Percentiles rank a stretch among this genome's conserved stretches.
Conservation (phyloP, 495 filamentous ascomycete species). For the Tuber indicum region DNA sequence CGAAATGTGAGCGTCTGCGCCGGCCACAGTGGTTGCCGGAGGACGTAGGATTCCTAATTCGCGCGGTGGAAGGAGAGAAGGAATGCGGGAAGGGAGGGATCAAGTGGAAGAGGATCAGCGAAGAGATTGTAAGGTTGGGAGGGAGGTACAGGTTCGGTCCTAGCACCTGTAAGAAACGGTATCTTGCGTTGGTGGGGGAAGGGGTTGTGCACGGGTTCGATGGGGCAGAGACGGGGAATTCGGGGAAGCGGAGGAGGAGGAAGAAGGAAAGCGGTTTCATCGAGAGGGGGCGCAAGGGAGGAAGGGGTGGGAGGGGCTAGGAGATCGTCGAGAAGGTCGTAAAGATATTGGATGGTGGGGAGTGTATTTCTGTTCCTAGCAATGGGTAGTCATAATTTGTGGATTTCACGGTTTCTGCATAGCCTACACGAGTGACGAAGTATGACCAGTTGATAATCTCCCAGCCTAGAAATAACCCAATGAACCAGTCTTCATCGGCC, state of each 20-base stretch:
- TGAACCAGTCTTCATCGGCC: neutral
- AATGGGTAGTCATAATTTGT: neutral
- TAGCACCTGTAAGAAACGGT: conserved; percentile 84
- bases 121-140: conserved; percentile 63
- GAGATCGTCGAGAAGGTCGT: neutral
- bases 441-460: neutral
- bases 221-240: neutral
- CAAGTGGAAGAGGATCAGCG: conserved; percentile 75
- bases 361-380: neutral
- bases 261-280: neutral
- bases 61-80: neutral
- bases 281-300: neutral
- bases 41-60: conserved; percentile 53
- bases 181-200: conserved; percentile 48
- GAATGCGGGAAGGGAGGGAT: conserved; percentile 37
- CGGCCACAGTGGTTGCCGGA: conserved; percentile 68
- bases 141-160: conserved; percentile 81
- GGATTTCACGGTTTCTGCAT: neutral
- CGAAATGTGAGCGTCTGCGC: conserved; percentile 63
- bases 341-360: neutral
- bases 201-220: conserved; percentile 5
- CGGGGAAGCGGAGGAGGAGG: neutral
- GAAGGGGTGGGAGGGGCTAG: neutral
- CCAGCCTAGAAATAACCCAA: neutral
- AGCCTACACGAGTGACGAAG: neutral